Evolutionary conservation across 148 eudicot genomes (phyloP).

Genomic region (Vaccinium myrtillus): DNA sequence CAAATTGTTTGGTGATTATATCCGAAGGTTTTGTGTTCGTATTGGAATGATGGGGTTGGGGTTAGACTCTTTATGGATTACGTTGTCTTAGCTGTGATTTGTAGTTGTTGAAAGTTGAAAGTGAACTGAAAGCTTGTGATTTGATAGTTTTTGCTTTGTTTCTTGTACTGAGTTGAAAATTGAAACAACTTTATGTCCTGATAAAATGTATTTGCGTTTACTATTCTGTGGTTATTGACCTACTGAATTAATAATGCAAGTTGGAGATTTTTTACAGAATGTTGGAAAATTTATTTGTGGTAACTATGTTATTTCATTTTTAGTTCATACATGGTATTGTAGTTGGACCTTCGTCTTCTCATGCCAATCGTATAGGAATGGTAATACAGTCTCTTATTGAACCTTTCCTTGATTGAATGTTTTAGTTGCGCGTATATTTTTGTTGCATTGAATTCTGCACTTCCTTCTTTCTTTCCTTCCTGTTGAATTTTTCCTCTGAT

Average conservation of each 20-base stretch:
- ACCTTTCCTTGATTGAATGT: not conserved
- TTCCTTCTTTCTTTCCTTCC: not conserved
- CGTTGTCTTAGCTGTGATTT: not conserved
- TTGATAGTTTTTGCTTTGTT: not conserved
- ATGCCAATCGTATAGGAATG: not conserved
- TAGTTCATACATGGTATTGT: not conserved
- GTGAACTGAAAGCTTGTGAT: constrained; percentile 1
- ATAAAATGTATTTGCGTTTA: not conserved
- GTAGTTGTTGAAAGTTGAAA: not conserved
- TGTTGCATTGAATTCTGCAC: not conserved
- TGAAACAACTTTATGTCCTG: not conserved
- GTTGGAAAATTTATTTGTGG: not conserved
- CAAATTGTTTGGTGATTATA: not conserved
- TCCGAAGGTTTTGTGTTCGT: not conserved
- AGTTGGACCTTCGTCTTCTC: not conserved
- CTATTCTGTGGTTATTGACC: not conserved
- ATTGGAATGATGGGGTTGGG: not conserved
- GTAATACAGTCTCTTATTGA: not conserved
- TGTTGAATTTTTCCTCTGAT: not conserved
- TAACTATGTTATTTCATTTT: not conserved
- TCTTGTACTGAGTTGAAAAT: not conserved
- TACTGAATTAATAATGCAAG: not conserved
- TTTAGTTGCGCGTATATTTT: not conserved
- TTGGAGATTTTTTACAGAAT: not conserved
- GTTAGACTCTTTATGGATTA: constrained; percentile 7